phyloP scores from a whole-genome alignment of 1,284 basidiomycete species.

The Wallemia mellicola region DNA sequence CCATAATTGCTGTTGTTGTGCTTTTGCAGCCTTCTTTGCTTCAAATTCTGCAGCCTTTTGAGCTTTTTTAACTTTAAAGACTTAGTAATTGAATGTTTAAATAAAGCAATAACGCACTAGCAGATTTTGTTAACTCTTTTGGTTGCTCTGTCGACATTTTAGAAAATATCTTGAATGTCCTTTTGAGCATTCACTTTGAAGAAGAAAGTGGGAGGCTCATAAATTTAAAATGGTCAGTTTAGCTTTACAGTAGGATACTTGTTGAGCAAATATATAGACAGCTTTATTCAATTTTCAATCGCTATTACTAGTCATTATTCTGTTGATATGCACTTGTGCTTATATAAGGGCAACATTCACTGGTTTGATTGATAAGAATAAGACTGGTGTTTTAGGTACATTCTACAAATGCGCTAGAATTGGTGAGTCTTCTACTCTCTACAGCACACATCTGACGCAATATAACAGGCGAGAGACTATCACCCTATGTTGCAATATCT shows the following conservation, averaged over 20 bases:
- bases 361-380: slow-evolving; percentile 68
- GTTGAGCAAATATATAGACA: slow-evolving; percentile 25
- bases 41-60: not conserved
- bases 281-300: slow-evolving; percentile 96
- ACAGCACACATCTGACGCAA: slow-evolving; percentile 12
- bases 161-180: not conserved
- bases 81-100: not conserved
- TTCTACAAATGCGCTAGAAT: slow-evolving; percentile 80
- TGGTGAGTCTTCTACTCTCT: slow-evolving; percentile 23
- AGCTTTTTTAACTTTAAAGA: not conserved
- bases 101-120: not conserved
- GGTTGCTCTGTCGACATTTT: not conserved
- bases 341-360: slow-evolving; percentile 75
- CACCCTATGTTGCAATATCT: slow-evolving; percentile 50
- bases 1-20: not conserved
- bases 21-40: not conserved
- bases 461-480: slow-evolving; percentile 36
- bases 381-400: slow-evolving; percentile 68
- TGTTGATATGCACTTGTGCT: slow-evolving; percentile 88
- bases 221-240: not conserved
- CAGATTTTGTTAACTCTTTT: not conserved
- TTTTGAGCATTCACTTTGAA: not conserved
- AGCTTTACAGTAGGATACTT: not conserved
- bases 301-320: slow-evolving; percentile 64
- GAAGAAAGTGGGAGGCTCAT: not conserved